These are phyloP conservation scores for Aspergillus fructus DNA, from an alignment of 2,329 filamentous ascomycete genomes.

Conservation along the genomic window DNA sequence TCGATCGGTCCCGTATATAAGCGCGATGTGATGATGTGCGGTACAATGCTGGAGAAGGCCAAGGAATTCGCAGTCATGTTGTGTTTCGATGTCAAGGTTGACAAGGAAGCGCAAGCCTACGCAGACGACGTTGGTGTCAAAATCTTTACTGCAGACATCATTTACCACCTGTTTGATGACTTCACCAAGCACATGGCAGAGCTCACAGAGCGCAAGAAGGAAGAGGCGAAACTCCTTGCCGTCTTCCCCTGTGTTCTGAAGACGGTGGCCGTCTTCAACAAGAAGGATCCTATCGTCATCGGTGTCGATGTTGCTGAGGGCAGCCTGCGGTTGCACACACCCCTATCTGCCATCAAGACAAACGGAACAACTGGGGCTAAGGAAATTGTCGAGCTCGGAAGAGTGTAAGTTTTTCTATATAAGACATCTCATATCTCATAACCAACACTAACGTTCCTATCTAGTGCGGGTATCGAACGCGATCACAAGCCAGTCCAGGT, in stretches of 20 bases:
- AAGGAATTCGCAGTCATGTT: slow-evolving; percentile 98
- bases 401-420: slow-evolving; percentile 71
- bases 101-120: slow-evolving; percentile 89
- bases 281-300: slow-evolving; percentile 90
- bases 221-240: slow-evolving; percentile 90
- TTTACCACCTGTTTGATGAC: slow-evolving; percentile 95
- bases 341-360: slow-evolving; percentile 80
- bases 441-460: slow-evolving; percentile 20
- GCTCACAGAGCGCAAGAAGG: slow-evolving; percentile 86
- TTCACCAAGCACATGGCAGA: slow-evolving; percentile 94
- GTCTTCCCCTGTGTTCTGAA: slow-evolving; percentile 94
- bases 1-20: slow-evolving; percentile 97
- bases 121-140: slow-evolving; percentile 94
- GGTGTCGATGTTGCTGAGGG: slow-evolving; percentile 96
- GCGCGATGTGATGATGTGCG: slow-evolving; percentile 91
- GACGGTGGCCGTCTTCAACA: slow-evolving; percentile 95
- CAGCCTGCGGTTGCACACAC: slow-evolving; percentile 80
- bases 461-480: slow-evolving; percentile 89
- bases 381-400: slow-evolving; percentile 79
- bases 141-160: slow-evolving; percentile 98
- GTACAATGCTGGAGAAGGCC: slow-evolving; percentile 93
- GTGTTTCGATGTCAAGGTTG: slow-evolving; percentile 98
- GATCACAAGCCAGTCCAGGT: slow-evolving; percentile 93
- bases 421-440: not conserved
- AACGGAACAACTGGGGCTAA: slow-evolving; percentile 77